A percentile compares a stretch with the other conserved stretches of the same genome.
Conservation (phyloP, 1,284 basidiomycete genomes). For the Cryptococcus sp. region DNA sequence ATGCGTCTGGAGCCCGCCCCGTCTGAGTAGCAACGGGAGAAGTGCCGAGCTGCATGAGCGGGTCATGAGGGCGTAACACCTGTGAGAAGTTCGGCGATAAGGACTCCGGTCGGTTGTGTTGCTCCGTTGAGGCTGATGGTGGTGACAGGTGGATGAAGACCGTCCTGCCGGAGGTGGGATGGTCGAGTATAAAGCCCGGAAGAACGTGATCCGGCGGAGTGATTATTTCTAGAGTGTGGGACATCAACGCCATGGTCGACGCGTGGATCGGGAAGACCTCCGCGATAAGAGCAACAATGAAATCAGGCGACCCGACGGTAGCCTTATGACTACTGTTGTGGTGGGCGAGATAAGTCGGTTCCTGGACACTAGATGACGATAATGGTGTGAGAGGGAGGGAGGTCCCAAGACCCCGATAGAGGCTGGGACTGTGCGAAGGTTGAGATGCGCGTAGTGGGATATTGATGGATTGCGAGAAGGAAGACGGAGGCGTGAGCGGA, state of each 20-base stretch:
- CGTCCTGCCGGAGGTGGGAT: constrained; percentile 29
- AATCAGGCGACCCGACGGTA: constrained; percentile 7
- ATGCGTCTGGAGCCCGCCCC: neutral
- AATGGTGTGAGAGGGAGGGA: constrained; percentile 26
- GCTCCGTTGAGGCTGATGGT: constrained; percentile 11
- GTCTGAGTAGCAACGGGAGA: constrained; percentile 1
- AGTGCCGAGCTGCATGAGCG: constrained; percentile 18
- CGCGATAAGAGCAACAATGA: constrained; percentile 41
- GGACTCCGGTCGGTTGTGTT: constrained; percentile 27
- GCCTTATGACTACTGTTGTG: neutral
- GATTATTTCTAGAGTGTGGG: constrained; percentile 47
- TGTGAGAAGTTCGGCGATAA: constrained; percentile 48
- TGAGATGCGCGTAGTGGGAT: constrained; percentile 10
- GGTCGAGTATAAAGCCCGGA: constrained; percentile 46
- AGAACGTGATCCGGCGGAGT: constrained; percentile 44
- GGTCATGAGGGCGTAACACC: constrained; percentile 46
- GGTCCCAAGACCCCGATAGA: neutral
- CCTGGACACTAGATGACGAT: constrained; percentile 15
- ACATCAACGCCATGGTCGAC: constrained; percentile 24
- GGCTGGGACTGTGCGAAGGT: constrained; percentile 3
- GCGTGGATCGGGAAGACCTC: constrained; percentile 47
- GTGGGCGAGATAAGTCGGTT: neutral
- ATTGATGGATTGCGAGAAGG: constrained; percentile 18
- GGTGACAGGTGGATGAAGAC: constrained; percentile 49
- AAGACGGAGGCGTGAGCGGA: constrained; percentile 32